Conservation (phyloP, 164 flowering plant species). For the Tetracentron sinense region DNA sequence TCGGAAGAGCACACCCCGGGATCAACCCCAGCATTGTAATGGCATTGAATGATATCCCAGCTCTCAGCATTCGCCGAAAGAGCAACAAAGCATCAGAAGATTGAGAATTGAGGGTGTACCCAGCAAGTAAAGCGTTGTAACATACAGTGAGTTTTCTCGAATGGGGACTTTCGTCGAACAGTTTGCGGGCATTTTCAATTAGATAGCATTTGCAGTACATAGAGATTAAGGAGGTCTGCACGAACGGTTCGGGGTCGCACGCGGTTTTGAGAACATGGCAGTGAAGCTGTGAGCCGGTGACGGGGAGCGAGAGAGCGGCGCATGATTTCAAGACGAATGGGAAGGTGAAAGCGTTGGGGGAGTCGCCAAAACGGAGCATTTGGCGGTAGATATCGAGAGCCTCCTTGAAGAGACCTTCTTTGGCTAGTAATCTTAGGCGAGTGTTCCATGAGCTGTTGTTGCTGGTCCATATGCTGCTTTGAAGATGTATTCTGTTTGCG, state of each 20-base stretch:
- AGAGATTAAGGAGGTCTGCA: conserved; percentile 59
- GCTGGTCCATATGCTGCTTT: background rate
- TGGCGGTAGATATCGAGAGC: conserved; percentile 61
- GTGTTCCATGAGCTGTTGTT: conserved; percentile 48
- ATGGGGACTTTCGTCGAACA: conserved; percentile 60
- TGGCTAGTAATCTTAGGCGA: conserved; percentile 52
- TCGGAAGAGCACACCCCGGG: conserved; percentile 43
- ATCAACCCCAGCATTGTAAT: conserved; percentile 75
- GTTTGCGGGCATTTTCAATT: conserved; percentile 36
- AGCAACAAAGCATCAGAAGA: conserved; percentile 38
- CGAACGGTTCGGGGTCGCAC: conserved; percentile 52
- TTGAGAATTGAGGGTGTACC: conserved; percentile 38
- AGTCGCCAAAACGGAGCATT: conserved; percentile 57
- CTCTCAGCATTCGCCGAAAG: conserved; percentile 50
- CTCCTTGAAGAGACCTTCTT: conserved; percentile 41
- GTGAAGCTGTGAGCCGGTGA: conserved; percentile 63
- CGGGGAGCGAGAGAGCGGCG: conserved; percentile 51
- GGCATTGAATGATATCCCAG: conserved; percentile 37
- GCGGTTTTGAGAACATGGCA: conserved; percentile 57
- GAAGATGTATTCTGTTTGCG: background rate
- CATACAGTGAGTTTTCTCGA: conserved; percentile 38
- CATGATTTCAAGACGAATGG: conserved; percentile 81
- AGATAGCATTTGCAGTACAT: conserved; percentile 50
- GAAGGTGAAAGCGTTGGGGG: conserved; percentile 77
- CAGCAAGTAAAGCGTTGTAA: conserved; percentile 78